Conservation (phyloP, 1,139 yeast genomes). For the Candida mesenterica region DNA sequence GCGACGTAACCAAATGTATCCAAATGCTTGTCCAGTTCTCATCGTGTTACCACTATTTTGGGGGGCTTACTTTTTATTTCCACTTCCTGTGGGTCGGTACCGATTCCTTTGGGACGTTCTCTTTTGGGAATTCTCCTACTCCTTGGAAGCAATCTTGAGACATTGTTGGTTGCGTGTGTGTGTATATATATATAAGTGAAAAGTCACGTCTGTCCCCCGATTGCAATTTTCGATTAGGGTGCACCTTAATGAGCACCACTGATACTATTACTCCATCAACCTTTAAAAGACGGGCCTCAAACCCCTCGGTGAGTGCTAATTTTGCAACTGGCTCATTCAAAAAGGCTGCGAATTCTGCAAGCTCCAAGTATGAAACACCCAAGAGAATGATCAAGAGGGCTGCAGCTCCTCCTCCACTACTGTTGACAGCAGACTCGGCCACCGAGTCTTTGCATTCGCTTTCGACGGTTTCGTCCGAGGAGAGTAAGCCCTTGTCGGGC, state of each 20-base stretch:
- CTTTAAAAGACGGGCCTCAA: slow-evolving; percentile 6
- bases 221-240: too few species aligned
- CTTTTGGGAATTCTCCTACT: too few species aligned
- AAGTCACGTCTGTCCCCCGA: too few species aligned
- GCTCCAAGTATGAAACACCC: slow-evolving; percentile 8
- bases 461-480: neutral
- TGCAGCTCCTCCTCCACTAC: slow-evolving; percentile 4
- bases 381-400: slow-evolving; percentile 8
- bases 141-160: too few species aligned
- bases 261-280: slow-evolving; percentile 6
- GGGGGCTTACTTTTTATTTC: too few species aligned
- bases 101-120: too few species aligned
- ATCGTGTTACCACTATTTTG: too few species aligned
- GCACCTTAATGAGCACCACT: slow-evolving; percentile 6
- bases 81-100: too few species aligned
- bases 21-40: too few species aligned
- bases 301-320: neutral
- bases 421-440: slow-evolving; percentile 1
- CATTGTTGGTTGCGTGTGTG: too few species aligned
- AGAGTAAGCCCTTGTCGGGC: neutral
- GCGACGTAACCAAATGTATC: too few species aligned
- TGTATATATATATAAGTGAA: too few species aligned
- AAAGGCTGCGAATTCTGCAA: neutral
- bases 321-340: slow-evolving; percentile 3
- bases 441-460: slow-evolving; percentile 4